phyloP scores from a whole-genome alignment of 2,329 filamentous ascomycete genomes.

The Coniochaeta sp. region DNA sequence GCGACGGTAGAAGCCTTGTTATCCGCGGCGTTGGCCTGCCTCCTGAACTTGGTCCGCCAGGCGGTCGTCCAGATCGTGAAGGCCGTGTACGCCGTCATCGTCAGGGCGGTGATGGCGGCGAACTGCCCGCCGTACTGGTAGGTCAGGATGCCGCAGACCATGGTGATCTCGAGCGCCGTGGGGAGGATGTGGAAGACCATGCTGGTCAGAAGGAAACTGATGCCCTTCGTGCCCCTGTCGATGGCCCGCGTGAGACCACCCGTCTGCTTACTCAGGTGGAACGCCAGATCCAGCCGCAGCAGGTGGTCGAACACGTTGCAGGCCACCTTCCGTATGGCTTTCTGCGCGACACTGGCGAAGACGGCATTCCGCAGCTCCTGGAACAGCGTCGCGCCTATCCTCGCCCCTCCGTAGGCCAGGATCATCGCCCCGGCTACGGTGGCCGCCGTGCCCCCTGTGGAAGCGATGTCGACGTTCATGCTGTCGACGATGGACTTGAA shows the following conservation, averaged over 20 bases:
- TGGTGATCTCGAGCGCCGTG: constrained; percentile 84
- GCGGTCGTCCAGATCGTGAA: constrained; percentile 96
- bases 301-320: constrained; percentile 89
- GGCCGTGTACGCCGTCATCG: constrained; percentile 91
- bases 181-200: constrained; percentile 98
- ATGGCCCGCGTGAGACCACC: constrained; percentile 90
- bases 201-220: constrained; percentile 91
- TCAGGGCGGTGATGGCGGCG: constrained; percentile 79
- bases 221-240: constrained; percentile 95
- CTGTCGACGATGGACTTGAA: constrained; percentile 97
- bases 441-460: constrained; percentile 78
- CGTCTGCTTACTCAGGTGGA: constrained; percentile 90
- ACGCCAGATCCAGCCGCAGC: constrained; percentile 80
- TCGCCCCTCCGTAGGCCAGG: constrained; percentile 80
- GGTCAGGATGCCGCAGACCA: constrained; percentile 94
- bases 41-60: constrained; percentile 94
- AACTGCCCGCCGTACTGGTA: constrained; percentile 93
- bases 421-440: constrained; percentile 91
- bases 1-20: constrained; percentile 93
- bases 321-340: constrained; percentile 86
- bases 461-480: constrained; percentile 92
- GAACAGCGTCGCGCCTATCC: constrained; percentile 82
- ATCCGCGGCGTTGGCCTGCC: constrained; percentile 91
- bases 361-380: constrained; percentile 93
- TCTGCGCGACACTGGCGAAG: constrained; percentile 94